Evolutionary conservation across 1,284 basidiomycete genomes (phyloP).

Genomic region (Phlebopus sp.): DNA sequence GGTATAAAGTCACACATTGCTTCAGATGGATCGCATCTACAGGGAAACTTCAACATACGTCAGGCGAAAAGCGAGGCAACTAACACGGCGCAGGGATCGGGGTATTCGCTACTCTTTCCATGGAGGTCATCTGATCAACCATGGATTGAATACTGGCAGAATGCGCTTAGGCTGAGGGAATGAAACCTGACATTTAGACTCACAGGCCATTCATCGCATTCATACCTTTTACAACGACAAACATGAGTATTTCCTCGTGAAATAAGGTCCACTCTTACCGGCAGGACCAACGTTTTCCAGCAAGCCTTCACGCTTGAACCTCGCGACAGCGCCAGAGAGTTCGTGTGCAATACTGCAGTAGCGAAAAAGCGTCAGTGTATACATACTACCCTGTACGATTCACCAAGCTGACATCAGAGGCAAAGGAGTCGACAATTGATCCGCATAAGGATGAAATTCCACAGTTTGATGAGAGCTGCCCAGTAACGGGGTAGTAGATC

Average conservation of each 20-base stretch:
- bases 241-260: not conserved
- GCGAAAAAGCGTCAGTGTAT: not conserved
- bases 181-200: slow-evolving; percentile 17
- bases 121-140: slow-evolving; percentile 79
- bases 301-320: slow-evolving; percentile 74
- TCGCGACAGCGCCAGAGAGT: slow-evolving; percentile 64
- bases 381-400: not conserved
- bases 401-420: slow-evolving; percentile 65
- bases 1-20: slow-evolving; percentile 87
- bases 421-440: slow-evolving; percentile 60
- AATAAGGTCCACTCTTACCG: slow-evolving; percentile 38
- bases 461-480: slow-evolving; percentile 52
- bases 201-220: slow-evolving; percentile 73
- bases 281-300: slow-evolving; percentile 85
- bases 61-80: slow-evolving; percentile 17
- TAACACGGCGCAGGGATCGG: slow-evolving; percentile 75
- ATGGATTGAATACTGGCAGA: slow-evolving; percentile 64
- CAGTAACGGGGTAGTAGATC: slow-evolving; percentile 57
- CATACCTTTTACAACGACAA: slow-evolving; percentile 43
- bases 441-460: slow-evolving; percentile 56
- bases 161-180: slow-evolving; percentile 11
- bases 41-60: slow-evolving; percentile 4
- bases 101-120: slow-evolving; percentile 85
- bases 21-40: slow-evolving; percentile 85
- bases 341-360: slow-evolving; percentile 72